Base-by-base conservation (phyloP, 2,329 filamentous ascomycete genomes). In the Fusarium nelsonii region DNA sequence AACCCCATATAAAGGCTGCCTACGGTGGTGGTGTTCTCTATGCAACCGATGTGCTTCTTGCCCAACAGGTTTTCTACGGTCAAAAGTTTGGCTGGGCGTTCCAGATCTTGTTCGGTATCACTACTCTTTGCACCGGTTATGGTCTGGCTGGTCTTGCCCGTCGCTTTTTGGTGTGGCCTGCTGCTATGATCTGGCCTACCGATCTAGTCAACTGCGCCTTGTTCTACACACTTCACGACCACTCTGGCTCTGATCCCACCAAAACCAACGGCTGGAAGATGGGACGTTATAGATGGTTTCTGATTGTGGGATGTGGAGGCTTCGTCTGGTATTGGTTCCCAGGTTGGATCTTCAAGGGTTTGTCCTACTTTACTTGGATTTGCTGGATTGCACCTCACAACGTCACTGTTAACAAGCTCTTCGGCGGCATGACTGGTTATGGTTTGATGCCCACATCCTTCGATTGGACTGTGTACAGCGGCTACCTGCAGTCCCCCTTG, bases 351-450 rank as follows among this genome's bases (percentile, higher is more conserved):
- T 89, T 87, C 62, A 87, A 87, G 54, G 88, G 87, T 50, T 79
- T 91, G 6, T 88, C 85, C 36, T 84, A 87, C 68, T 91, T 91
- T 71, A 87, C 87, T 36, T 90, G 87, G 76, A 78, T 87, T 32
- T 89, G 87, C 50, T 91, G 82, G 81, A 85, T 89, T 61, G 85
- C 85, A n/a, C 88, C 88, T 10, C 81, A 89, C 52, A 88, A 84
- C 60, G 80, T 86, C 6, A 74, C 87, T n/a, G 76, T 90, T 65
- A 90, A 90, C 75, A 87, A 90, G 76, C 72, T 90, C n/a, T 89
- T 90, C 63, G 88, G 88, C 8, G 85, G 85, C 4, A 82, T 81
- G 68, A 85, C 85, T 15, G 87, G 88, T 2, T 79, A 89, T 26
- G 88, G 87, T 2, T 77, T 90, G 16, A 82, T 89, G 58, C 87